phyloP scores from a whole-genome alignment of 371 early-diverging fungal genomes.

The Basidiobolus heterosporus region DNA sequence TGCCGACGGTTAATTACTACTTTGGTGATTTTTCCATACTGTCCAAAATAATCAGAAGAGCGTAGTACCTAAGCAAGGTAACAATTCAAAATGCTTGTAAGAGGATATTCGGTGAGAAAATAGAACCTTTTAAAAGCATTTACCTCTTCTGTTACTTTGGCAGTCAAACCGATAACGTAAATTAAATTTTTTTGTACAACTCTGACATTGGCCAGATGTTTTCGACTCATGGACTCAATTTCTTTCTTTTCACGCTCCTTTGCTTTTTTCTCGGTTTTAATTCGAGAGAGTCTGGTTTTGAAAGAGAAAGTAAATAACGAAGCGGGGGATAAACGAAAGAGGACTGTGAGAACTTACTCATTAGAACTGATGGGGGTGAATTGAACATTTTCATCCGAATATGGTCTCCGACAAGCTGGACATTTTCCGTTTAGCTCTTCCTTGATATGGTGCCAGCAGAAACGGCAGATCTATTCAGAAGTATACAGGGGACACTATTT shows the following conservation, averaged over 20 bases:
- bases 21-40: conserved; percentile 86
- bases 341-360: conserved; percentile 37
- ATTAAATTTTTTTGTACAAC: conserved; percentile 91
- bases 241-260: conserved; percentile 81
- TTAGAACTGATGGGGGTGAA: conserved; percentile 77
- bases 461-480: conserved; percentile 80
- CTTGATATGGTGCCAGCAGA: conserved; percentile 94
- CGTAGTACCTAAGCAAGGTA: conserved; percentile 35
- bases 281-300: conserved; percentile 21
- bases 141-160: conserved; percentile 79
- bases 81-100: neutral
- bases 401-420: conserved; percentile 78
- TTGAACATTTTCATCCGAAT: conserved; percentile 73
- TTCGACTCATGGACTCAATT: conserved; percentile 64
- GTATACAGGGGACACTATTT: neutral
- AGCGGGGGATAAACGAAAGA: neutral
- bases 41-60: conserved; percentile 84
- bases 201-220: conserved; percentile 76
- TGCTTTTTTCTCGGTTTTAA: conserved; percentile 62
- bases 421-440: conserved; percentile 81
- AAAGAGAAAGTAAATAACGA: neutral
- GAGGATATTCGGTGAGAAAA: neutral
- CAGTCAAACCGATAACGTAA: conserved; percentile 81
- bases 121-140: conserved; percentile 1
- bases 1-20: conserved; percentile 68